Evolutionary conservation across 2,329 filamentous ascomycete species (phyloP), one percentile per base, ranked within the genome.

Genomic region (Arthrobotrys conoides): DNA sequence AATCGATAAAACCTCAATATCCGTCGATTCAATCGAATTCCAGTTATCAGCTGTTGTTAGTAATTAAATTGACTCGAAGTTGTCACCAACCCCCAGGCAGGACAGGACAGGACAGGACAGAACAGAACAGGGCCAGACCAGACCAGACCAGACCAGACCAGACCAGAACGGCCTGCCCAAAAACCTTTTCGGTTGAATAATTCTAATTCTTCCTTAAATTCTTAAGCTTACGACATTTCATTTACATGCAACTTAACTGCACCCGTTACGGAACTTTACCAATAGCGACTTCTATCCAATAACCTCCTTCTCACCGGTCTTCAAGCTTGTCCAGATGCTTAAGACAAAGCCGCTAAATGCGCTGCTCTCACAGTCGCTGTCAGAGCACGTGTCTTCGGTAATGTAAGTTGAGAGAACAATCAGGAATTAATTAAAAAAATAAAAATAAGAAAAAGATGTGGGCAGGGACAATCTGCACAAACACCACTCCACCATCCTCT

Each of bases 261-360:
- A 14, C 18, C 70, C 49, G 67, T 51, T 65, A 27, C 65, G 65
- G 38, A 2, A 38, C 71, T 24, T 41, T 65, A 68, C 36, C 72
- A 30, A 71, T 51, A 70, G 55, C 67, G 53, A 70, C 57, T 44
- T 38, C 51, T 46, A 44, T 36, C 48, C 8, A 36, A 27, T 63
- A 46, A 27, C 36, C 73, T 77, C 44, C 53, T 41, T 49, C 44
- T 24, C 57, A 41, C 64, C 36, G 53, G 49, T 48, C 51, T 55
- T 49, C 66, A n/a, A n/a, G n/a, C n/a, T n/a, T n/a, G n/a, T 77
- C 67, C 73, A 77, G 71, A 82, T 82, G 80, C 80, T 82, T 61
- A 82, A 82, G 70, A 82, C 81, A 55, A 82, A 82, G 55, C 81
- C 81, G 51, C 81, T 82, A 61, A 82, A 79, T 76, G 75, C 82